phyloP scores from a whole-genome alignment of 331 rosid genomes.

The Quercus lobata region DNA sequence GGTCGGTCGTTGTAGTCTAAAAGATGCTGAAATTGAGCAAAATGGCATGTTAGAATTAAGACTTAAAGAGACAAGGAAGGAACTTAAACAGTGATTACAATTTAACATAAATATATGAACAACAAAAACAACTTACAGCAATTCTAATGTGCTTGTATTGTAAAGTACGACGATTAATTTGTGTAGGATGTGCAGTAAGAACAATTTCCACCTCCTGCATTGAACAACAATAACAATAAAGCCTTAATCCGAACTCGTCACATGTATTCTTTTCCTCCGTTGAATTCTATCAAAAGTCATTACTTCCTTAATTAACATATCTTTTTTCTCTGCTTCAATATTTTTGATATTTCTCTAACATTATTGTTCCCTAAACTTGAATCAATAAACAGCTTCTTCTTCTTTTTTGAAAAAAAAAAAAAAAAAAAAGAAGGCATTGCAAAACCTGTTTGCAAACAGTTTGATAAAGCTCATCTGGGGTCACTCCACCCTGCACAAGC shows the following conservation, averaged over 20 bases:
- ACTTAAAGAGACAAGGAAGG: constrained; percentile 15
- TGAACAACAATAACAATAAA: background rate
- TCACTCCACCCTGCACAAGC: constrained; percentile 75
- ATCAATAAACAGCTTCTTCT: no score
- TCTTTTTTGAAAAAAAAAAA: background rate
- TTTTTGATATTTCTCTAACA: no score
- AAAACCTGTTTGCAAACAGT: constrained; percentile 89
- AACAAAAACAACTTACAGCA: constrained; percentile 52
- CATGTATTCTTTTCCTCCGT: no score
- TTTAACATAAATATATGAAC: no score
- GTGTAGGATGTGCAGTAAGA: constrained; percentile 98
- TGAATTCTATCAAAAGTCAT: no score
- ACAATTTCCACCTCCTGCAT: constrained; percentile 89
- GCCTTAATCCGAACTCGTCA: no score
- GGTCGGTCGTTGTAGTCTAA: constrained; percentile 82
- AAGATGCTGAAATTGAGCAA: constrained; percentile 55
- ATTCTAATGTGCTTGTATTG: constrained; percentile 83
- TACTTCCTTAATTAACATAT: no score
- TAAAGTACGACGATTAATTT: constrained; percentile 89
- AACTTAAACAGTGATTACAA: no score
- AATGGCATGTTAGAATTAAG: constrained; percentile 3
- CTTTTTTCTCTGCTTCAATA: no score
- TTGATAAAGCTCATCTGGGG: constrained; percentile 70
- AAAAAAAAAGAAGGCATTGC: background rate
- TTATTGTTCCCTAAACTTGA: no score